A percentile compares a stretch with the other conserved stretches of the same genome.
These are phyloP conservation scores for Colletotrichum sp. DNA, from an alignment of 2,329 filamentous ascomycete species.

Conservation along the genomic window DNA sequence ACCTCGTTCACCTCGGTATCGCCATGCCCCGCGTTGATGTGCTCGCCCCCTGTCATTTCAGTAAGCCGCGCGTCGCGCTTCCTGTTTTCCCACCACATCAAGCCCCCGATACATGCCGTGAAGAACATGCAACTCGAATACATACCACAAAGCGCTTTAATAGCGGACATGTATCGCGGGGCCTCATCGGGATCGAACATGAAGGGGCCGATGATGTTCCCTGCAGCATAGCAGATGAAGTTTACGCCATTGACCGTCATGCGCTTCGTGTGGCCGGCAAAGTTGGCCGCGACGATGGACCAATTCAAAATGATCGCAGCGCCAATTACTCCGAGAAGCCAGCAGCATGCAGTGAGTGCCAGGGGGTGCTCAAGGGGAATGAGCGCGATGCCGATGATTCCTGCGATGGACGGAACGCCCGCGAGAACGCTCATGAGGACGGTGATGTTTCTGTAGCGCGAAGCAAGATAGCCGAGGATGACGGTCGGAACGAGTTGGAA, in stretches of 20 bases:
- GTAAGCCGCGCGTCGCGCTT: neutral
- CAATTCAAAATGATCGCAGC: constrained; percentile 55
- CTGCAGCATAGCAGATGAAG: constrained; percentile 52
- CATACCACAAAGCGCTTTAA: neutral
- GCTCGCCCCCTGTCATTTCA: neutral
- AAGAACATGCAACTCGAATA: neutral
- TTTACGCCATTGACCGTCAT: constrained; percentile 51
- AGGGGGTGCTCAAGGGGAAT: constrained; percentile 48
- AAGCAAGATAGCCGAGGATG: neutral
- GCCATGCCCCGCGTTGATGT: neutral
- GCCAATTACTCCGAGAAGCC: constrained; percentile 54
- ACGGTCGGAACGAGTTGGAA: neutral
- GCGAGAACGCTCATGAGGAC: neutral
- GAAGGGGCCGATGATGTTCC: constrained; percentile 49
- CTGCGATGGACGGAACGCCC: constrained; percentile 37
- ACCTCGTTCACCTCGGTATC: neutral
- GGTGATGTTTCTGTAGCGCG: neutral
- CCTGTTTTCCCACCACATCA: neutral
- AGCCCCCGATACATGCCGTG: neutral
- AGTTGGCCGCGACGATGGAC: constrained; percentile 51
- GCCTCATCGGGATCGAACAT: neutral
- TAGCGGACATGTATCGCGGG: neutral
- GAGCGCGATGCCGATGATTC: constrained; percentile 53
- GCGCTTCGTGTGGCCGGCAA: constrained; percentile 56
- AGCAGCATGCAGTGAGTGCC: constrained; percentile 55